A percentile compares a stretch with the other conserved stretches of the same genome.
Conservation (phyloP, 441 rosid genomes). For the Isatis lusitanica region DNA sequence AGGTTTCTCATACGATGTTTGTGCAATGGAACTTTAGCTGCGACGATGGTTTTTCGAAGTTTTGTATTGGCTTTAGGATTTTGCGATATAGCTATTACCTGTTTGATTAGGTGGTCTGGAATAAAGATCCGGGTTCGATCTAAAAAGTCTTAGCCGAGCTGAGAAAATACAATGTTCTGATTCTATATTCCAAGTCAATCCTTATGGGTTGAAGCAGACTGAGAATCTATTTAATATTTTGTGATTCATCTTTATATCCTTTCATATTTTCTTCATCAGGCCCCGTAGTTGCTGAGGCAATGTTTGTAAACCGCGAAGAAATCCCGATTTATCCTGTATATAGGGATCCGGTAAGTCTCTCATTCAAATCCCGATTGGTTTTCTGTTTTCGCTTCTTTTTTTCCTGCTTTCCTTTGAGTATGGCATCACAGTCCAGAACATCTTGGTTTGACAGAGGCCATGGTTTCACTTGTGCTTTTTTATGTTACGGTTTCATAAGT, state of each 20-base stretch:
- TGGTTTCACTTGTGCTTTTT: constrained; percentile 4
- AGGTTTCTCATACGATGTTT: background rate
- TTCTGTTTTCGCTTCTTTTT: background rate
- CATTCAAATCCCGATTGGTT: background rate
- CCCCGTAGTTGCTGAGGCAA: constrained; percentile 95
- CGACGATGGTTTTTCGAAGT: background rate
- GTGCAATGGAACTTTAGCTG: background rate
- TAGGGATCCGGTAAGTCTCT: constrained; percentile 82
- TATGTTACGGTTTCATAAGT: background rate
- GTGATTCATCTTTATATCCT: background rate
- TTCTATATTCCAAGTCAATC: background rate
- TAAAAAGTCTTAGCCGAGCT: background rate
- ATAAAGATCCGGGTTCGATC: background rate
- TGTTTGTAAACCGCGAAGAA: constrained; percentile 90
- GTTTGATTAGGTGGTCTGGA: constrained; percentile 20
- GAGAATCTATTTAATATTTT: background rate
- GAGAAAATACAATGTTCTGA: background rate
- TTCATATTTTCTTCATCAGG: constrained; percentile 45
- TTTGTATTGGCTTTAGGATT: background rate
- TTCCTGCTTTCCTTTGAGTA: background rate
- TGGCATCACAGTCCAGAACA: background rate
- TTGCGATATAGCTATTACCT: constrained; percentile 10
- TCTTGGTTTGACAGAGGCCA: background rate
- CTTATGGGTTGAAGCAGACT: background rate
- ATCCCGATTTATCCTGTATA: constrained; percentile 80